phyloP scores from a whole-genome alignment of 208 protist species.

The Leptomonas pyrrhocoris region DNA sequence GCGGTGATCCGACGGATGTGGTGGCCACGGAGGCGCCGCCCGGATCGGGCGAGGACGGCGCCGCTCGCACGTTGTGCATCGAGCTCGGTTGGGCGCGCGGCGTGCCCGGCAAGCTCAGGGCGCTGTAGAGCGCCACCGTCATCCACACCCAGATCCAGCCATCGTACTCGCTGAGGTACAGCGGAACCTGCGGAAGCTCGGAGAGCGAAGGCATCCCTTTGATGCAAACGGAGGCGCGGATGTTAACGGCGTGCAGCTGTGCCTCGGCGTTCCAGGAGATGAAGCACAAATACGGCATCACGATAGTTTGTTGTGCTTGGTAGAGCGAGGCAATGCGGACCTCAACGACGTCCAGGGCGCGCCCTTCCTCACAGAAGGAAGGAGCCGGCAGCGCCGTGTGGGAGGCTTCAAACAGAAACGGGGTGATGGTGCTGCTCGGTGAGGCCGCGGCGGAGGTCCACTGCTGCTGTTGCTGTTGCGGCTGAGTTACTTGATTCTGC shows the following conservation, averaged over 20 bases:
- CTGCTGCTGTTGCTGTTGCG: neutral
- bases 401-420: constrained; percentile 9
- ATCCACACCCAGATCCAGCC: constrained; percentile 56
- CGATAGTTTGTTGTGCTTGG: constrained; percentile 11
- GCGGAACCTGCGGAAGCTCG: constrained; percentile 31
- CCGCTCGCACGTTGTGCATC: neutral
- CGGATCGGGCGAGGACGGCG: neutral
- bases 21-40: constrained; percentile 2
- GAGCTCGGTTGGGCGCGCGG: neutral
- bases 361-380: neutral
- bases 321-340: constrained; percentile 11
- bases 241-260: constrained; percentile 40
- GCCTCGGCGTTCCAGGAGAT: constrained; percentile 44
- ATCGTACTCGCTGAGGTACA: constrained; percentile 41
- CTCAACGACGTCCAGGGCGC: neutral
- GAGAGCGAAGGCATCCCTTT: constrained; percentile 29
- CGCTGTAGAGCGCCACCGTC: constrained; percentile 24
- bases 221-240: constrained; percentile 17
- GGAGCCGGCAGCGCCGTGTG: neutral
- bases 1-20: constrained; percentile 9
- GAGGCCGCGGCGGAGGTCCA: constrained; percentile 1
- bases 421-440: constrained; percentile 12
- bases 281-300: constrained; percentile 31
- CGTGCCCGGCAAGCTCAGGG: neutral
- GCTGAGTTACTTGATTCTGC: neutral